Evolutionary conservation across 352 stramenopile species (phyloP), one percentile per base, ranked within the genome.

Genomic region (Pelagophyceae sp.): DNA sequence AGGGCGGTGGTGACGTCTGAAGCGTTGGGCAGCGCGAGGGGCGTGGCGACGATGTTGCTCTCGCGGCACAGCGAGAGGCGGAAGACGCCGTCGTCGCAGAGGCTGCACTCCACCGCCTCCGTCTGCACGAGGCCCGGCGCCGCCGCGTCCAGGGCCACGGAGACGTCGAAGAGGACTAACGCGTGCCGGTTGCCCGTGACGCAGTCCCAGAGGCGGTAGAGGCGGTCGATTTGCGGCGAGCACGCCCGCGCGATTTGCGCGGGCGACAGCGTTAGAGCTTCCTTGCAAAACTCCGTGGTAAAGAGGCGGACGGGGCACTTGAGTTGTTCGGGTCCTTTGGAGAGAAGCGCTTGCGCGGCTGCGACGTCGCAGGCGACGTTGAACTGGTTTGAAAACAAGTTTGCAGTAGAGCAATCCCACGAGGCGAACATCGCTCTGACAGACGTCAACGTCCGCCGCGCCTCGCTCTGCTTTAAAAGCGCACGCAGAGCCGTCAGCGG

Each of bases 231-330:
- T n/a, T 2, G 58, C 61, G 61, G 27, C 61, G 61, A 35, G 29
- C 6, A 15, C 15, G 3, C 1, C 61, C 15, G n/a, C 15, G 15
- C 15, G 61, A 71, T 6, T 29, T 71, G 15, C 15, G 29, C 61
- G n/a, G 33, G 29, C 3, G 27, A 37, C 5, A 71, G 29, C 11
- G 3, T 71, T 15, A 71, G 61, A 3, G 33, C 27, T 1, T 15
- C 61, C 61, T 71, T 71, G 61, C 61, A 71, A 31, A 71, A 71
- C 29, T 71, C 61, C 61, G 61, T 71, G n/a, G 61, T 71, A 31
- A 33, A 71, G 29, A 71, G 61, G 15, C 15, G 17, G n/a, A 37
- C 27, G 61, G n/a, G 29, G 45, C 45, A 23, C 45, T 23, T 54
- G 23, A 23, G 11, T 54, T 54, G 45, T 54, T 54, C 11, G 45